phyloP scores from a whole-genome alignment of 768 basidiomycete genomes.

The Leccinum uliginosum region DNA sequence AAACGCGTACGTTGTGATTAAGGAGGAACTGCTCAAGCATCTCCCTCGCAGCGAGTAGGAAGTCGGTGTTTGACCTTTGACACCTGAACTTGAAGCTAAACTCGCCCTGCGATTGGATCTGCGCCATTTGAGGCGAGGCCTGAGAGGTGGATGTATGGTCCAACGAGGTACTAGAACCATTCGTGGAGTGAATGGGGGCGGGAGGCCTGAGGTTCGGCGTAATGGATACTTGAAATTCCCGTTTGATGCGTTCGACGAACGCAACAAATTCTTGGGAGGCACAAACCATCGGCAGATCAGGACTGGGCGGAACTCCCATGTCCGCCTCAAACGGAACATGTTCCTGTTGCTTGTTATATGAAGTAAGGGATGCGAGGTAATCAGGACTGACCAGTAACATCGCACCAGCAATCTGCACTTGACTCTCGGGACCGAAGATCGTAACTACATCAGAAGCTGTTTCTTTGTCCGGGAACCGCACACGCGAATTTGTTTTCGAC shows the following conservation, averaged over 20 bases:
- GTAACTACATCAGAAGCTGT: slow-evolving; percentile 90
- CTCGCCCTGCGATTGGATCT: slow-evolving; percentile 42
- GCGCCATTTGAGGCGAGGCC: slow-evolving; percentile 16
- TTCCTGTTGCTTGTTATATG: slow-evolving; percentile 50
- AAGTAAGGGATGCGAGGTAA: background rate
- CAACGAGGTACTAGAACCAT: slow-evolving; percentile 47
- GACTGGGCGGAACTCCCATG: slow-evolving; percentile 81
- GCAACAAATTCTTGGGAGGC: slow-evolving; percentile 76
- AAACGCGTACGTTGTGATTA: slow-evolving; percentile 77
- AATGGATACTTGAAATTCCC: slow-evolving; percentile 90
- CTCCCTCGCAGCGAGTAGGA: slow-evolving; percentile 84
- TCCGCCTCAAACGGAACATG: slow-evolving; percentile 97
- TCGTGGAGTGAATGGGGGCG: slow-evolving; percentile 34
- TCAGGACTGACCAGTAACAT: slow-evolving; percentile 76
- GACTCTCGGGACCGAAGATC: slow-evolving; percentile 96
- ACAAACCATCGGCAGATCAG: slow-evolving; percentile 73
- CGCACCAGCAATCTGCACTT: slow-evolving; percentile 93
- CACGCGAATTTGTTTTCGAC: slow-evolving; percentile 88
- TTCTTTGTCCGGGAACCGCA: slow-evolving; percentile 92
- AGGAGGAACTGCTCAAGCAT: slow-evolving; percentile 89
- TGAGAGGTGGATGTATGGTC: slow-evolving; percentile 37
- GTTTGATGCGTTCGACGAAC: slow-evolving; percentile 89
- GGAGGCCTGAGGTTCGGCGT: slow-evolving; percentile 66
- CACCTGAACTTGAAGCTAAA: slow-evolving; percentile 95
- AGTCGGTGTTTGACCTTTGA: slow-evolving; percentile 93